Base-by-base conservation (phyloP, 2,329 filamentous ascomycete species). In the Fusarium sororula region DNA sequence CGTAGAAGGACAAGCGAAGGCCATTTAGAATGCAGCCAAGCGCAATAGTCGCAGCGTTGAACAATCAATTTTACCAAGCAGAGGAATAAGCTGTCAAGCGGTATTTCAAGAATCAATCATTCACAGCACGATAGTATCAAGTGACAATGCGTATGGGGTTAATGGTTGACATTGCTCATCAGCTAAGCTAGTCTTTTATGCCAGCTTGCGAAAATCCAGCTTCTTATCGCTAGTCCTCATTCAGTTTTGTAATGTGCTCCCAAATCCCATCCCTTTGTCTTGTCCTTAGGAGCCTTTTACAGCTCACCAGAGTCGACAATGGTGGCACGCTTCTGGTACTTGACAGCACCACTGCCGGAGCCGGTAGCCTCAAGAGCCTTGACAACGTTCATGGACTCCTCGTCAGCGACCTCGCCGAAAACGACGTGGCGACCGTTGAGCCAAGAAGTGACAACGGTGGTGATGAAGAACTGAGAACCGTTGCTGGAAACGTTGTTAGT, bases 381-480 rank as follows among this genome's bases (percentile, higher is more conserved):
- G 83, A 92, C 89, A 66, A 91, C 75, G 37, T 83, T 79, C 82
- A 90, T 77, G 65, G 85, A 87, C 50, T 83, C 75, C 3, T 82
- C 68, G 72, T 88, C 86, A 66, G 85, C 85, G 53, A 95, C 92
- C 86, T 93, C 87, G 82, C 94, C 94, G 85, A 95, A 95, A 82
- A 95, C 93, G 84, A 95, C 93, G 88, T 96, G 94, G 83, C 92
- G 92, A 81, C 90, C 90, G 83, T 96, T 89, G 78, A 96, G 88
- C 89, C 97, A 97, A 63, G 92, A 91, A 70, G 96, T 98, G 69
- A 91, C 89, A 57, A 97, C 94, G 64, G 96, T 98, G 80, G 96
- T 98, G 82, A 98, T 87, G 89, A 98, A 98, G 90, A 98, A 98
- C 85, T 98, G 96, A 58, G 94, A 97, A 80, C 96, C 96, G 87